Percentiles rank a stretch among this genome's conserved stretches.
These are phyloP conservation scores for Pleurotus djamor DNA, from an alignment of 768 basidiomycete genomes.

Conservation along the genomic window DNA sequence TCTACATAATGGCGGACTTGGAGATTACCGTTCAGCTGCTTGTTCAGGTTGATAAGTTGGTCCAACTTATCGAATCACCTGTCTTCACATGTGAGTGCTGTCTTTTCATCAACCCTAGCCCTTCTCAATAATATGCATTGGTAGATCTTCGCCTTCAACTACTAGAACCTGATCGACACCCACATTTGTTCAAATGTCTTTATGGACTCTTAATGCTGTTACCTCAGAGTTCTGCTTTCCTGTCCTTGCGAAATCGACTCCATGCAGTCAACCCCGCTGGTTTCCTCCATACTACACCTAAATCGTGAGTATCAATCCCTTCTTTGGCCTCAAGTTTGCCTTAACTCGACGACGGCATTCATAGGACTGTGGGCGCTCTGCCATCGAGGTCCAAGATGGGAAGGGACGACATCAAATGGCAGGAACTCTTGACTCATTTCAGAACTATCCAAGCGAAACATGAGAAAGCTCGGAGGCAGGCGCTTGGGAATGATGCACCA, in stretches of 20 bases:
- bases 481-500: conserved; percentile 61
- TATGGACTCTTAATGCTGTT: conserved; percentile 97
- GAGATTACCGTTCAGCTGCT: conserved; percentile 95
- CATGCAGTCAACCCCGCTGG: conserved; percentile 95
- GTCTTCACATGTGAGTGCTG: conserved; percentile 87
- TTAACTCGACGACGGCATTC: neutral
- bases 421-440: conserved; percentile 91
- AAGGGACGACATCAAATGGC: conserved; percentile 96
- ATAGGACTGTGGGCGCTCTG: conserved; percentile 28
- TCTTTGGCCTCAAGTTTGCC: neutral
- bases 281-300: conserved; percentile 87
- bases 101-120: neutral
- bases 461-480: conserved; percentile 85
- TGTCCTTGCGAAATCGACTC: conserved; percentile 89
- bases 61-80: conserved; percentile 96
- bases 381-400: conserved; percentile 73
- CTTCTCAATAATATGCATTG: conserved; percentile 3
- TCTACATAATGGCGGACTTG: conserved; percentile 97
- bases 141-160: conserved; percentile 87
- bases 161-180: conserved; percentile 94
- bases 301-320: conserved; percentile 52
- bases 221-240: conserved; percentile 95
- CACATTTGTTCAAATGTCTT: conserved; percentile 94
- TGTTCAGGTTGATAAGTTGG: conserved; percentile 96
- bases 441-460: conserved; percentile 86